These are phyloP conservation scores for Tirmania nivea DNA, from an alignment of 495 filamentous ascomycete genomes.

Conservation along the genomic window DNA sequence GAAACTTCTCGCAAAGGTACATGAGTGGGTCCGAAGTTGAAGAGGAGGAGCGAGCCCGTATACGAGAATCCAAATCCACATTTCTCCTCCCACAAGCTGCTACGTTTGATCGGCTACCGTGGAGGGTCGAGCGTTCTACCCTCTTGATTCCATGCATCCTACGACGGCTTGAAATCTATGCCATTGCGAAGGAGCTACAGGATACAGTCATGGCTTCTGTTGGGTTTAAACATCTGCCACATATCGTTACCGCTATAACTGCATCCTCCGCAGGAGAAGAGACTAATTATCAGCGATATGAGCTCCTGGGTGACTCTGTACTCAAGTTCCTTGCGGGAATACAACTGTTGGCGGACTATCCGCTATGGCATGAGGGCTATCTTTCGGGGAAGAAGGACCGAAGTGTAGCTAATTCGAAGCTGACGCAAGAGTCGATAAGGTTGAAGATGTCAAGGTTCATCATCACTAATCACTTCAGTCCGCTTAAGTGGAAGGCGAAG, in stretches of 20 bases:
- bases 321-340: slow-evolving; percentile 58
- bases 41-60: background rate
- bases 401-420: slow-evolving; percentile 48
- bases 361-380: slow-evolving; percentile 56
- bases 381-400: slow-evolving; percentile 46
- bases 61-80: slow-evolving; percentile 1
- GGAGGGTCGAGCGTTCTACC: slow-evolving; percentile 39
- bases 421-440: slow-evolving; percentile 40
- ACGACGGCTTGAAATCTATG: slow-evolving; percentile 38
- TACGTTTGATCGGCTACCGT: slow-evolving; percentile 35
- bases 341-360: slow-evolving; percentile 42
- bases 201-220: slow-evolving; percentile 35
- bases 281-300: slow-evolving; percentile 63
- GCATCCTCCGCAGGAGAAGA: slow-evolving; percentile 37
- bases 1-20: slow-evolving; percentile 35
- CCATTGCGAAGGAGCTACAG: slow-evolving; percentile 43
- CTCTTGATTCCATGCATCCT: slow-evolving; percentile 56
- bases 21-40: background rate
- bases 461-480: slow-evolving; percentile 42
- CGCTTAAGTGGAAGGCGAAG: slow-evolving; percentile 46
- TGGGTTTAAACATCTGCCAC: slow-evolving; percentile 29
- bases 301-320: slow-evolving; percentile 73
- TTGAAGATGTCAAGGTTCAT: slow-evolving; percentile 54
- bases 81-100: slow-evolving; percentile 18
- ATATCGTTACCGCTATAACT: slow-evolving; percentile 53